Percentiles rank a stretch among this genome's conserved stretches.
Evolutionary conservation across 306 rosid genomes (phyloP).

Genomic region (Biancaea sappan): DNA sequence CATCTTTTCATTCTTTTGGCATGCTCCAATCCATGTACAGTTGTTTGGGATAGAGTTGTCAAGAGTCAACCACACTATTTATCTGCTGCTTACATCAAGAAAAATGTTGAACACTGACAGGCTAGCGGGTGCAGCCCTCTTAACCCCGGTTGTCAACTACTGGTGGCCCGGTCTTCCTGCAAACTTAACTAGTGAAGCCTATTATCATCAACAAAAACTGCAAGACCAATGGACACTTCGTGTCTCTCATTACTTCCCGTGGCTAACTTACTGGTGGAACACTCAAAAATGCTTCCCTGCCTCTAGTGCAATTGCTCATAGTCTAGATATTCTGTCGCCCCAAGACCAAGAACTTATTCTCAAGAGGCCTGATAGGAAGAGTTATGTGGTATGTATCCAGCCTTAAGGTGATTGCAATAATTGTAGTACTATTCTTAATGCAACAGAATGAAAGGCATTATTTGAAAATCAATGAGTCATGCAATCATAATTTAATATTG

Average conservation of each 20-base stretch:
- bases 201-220: constrained; percentile 35
- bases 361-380: background rate
- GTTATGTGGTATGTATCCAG: constrained; percentile 37
- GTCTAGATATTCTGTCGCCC: constrained; percentile 28
- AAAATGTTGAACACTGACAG: constrained; percentile 42
- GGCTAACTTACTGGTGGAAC: constrained; percentile 96
- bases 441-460: constrained; percentile 2
- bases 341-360: constrained; percentile 34
- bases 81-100: constrained; percentile 16
- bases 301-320: constrained; percentile 1
- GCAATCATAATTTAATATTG: constrained; percentile 1
- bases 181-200: constrained; percentile 62
- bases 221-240: constrained; percentile 80
- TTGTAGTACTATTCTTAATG: constrained; percentile 11
- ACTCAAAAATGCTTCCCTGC: constrained; percentile 83
- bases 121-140: constrained; percentile 75
- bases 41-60: background rate
- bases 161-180: constrained; percentile 89
- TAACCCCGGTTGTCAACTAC: constrained; percentile 72
- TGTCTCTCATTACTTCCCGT: constrained; percentile 72
- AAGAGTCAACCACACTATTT: background rate
- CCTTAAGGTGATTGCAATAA: constrained; percentile 13
- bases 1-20: constrained; percentile 2
- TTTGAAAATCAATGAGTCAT: background rate
- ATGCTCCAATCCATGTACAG: background rate